Evolutionary conservation across 106 monocot genomes (phyloP), one percentile per base, ranked within the genome.

Genomic region (Triglochin maritima): DNA sequence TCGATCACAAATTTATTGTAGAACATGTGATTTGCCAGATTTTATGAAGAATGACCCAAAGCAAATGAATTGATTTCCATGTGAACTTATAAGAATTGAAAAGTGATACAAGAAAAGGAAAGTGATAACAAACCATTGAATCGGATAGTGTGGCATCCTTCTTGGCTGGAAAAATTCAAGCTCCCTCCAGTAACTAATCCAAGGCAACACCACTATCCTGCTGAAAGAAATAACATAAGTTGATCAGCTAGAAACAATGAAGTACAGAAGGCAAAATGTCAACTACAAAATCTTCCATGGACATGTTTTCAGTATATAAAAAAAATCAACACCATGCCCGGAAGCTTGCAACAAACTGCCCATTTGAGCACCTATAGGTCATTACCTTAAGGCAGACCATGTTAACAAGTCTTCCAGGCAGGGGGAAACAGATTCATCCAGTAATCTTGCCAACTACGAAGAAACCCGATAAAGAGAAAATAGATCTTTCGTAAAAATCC

Each of bases 371-470:
- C 50, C 45, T 50, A 66, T 50, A 53, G 64, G 70, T 55, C 57
- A 74, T 70, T 64, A 74, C 64, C 63, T 80, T 60, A 8, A 16
- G 57, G 79, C 68, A 79, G 68, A 63, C 56, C 68, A 48, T 68
- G 62, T 79, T 79, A 79, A 57, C 46, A 58, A 69, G 67, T 46
- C 61, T 69, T 46, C 11, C 42, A 77, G 57, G 64, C 69, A 64
- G 17, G 49, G 7, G 9, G 7, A 52, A 11, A 7, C 48, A 62
- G 3, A 45, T 8, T 44, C 43, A 43, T 14, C 17, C 64, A 50
- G 47, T 64, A 49, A 49, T 48, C 64, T 64, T 64, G 49, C 47
- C 64, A 64, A 49, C 47, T 50, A 16, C 11, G 14, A 46, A 49
- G 44, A 46, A 10, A 64, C 6, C 48, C 43, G 41, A 59, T 9